A percentile compares a stretch with the other conserved stretches of the same genome.
These are phyloP conservation scores for Chlorella sp. DNA, from an alignment of 139 green algal species.

Conservation along the genomic window DNA sequence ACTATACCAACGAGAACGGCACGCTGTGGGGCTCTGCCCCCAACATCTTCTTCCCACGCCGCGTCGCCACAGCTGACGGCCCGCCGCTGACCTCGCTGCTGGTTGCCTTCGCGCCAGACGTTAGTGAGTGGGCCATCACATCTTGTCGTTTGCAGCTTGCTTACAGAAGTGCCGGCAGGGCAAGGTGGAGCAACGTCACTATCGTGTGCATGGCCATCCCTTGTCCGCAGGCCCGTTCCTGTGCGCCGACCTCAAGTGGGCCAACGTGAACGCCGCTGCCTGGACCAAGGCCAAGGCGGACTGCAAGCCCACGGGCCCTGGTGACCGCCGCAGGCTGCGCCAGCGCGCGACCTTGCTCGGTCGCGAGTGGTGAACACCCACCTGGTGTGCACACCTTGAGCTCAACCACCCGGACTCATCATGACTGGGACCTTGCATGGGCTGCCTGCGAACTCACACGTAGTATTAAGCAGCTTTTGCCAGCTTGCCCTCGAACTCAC, in stretches of 20 bases:
- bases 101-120: not conserved
- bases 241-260: not conserved
- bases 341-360: no score
- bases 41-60: not conserved
- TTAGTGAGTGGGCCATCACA: not conserved
- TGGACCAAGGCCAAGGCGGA: not conserved
- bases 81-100: not conserved
- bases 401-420: no score
- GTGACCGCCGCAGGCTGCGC: no score
- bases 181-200: no score
- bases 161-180: no score
- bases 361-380: no score
- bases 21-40: not conserved
- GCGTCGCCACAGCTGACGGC: not conserved
- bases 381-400: no score
- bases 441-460: no score
- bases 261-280: not conserved
- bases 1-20: not conserved
- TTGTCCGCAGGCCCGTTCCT: not conserved
- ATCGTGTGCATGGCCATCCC: not conserved
- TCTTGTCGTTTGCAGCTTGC: not conserved
- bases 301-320: no score
- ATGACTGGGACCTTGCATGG: no score
- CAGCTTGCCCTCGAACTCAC: no score
- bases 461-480: no score